A percentile compares a stretch with the other conserved stretches of the same genome.
phyloP scores from a whole-genome alignment of 2,329 filamentous ascomycete species.

The Exophiala viscosa region DNA sequence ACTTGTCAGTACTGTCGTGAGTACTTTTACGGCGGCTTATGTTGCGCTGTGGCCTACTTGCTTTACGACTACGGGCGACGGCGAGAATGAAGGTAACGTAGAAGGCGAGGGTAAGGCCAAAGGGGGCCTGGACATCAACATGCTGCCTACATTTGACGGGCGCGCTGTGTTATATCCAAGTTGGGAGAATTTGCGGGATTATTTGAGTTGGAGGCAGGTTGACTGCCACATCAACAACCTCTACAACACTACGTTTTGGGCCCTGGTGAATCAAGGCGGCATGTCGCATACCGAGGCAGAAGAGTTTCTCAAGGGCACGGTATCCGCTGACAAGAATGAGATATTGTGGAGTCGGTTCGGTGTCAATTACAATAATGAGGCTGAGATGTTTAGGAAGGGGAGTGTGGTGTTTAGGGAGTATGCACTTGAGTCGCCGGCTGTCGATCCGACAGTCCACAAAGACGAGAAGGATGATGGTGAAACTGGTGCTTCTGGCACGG shows the following conservation, averaged over 20 bases:
- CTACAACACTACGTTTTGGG: slow-evolving; percentile 97
- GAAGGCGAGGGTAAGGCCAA: background rate
- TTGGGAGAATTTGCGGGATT: slow-evolving; percentile 78
- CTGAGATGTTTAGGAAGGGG: slow-evolving; percentile 87
- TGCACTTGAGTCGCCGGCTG: slow-evolving; percentile 52
- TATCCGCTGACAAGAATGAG: slow-evolving; percentile 89
- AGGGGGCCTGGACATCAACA: slow-evolving; percentile 61
- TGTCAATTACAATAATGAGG: slow-evolving; percentile 97
- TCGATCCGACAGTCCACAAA: slow-evolving; percentile 51
- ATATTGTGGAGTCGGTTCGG: slow-evolving; percentile 83
- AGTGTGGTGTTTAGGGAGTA: slow-evolving; percentile 87
- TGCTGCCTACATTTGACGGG: slow-evolving; percentile 84
- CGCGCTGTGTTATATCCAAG: slow-evolving; percentile 86
- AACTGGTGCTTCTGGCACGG: slow-evolving; percentile 44
- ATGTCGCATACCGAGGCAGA: slow-evolving; percentile 77
- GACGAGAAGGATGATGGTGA: slow-evolving; percentile 44
- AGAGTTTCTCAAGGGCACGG: slow-evolving; percentile 72
- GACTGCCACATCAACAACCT: slow-evolving; percentile 99
- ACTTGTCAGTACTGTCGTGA: slow-evolving; percentile 83
- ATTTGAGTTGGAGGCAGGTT: slow-evolving; percentile 94
- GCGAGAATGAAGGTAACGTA: background rate
- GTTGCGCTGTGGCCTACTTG: slow-evolving; percentile 64
- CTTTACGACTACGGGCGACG: slow-evolving; percentile 1
- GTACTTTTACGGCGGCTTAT: slow-evolving; percentile 90
- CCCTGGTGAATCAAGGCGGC: slow-evolving; percentile 72